A percentile compares a stretch with the other conserved stretches of the same genome.
These are phyloP conservation scores for Talaromyces amestolkiae DNA, from an alignment of 2,329 filamentous ascomycete species.

Conservation along the genomic window DNA sequence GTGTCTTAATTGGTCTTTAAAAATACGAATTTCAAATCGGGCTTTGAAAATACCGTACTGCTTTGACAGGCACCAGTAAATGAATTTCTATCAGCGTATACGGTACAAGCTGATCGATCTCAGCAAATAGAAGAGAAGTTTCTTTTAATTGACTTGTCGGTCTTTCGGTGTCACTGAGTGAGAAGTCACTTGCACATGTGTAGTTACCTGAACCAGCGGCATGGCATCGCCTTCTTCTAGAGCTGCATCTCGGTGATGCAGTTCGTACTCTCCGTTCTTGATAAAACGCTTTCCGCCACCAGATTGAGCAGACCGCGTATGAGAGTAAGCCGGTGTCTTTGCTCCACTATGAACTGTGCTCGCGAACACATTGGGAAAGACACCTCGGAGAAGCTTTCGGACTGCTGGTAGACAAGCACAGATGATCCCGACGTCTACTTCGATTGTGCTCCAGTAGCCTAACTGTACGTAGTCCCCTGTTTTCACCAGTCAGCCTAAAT, in stretches of 20 bases:
- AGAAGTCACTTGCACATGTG: slow-evolving; percentile 20
- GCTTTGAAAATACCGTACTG: neutral
- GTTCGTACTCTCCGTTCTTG: neutral
- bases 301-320: neutral
- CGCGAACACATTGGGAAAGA: slow-evolving; percentile 38
- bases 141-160: slow-evolving; percentile 25
- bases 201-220: slow-evolving; percentile 23
- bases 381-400: slow-evolving; percentile 38
- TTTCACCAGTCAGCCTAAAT: neutral
- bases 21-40: neutral
- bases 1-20: neutral
- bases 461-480: slow-evolving; percentile 33
- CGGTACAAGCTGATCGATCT: neutral
- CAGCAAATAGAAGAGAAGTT: neutral
- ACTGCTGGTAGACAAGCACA: slow-evolving; percentile 35
- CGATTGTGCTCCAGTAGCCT: slow-evolving; percentile 34
- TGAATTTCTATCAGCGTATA: neutral
- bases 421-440: slow-evolving; percentile 32
- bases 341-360: slow-evolving; percentile 24
- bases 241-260: slow-evolving; percentile 3
- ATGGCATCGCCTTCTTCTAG: slow-evolving; percentile 20
- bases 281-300: neutral
- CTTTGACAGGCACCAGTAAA: neutral
- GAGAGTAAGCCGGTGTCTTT: neutral
- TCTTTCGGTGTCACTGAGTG: neutral